Evolutionary conservation across 2,329 filamentous ascomycete genomes (phyloP).

Genomic region (Didymella pinodella): DNA sequence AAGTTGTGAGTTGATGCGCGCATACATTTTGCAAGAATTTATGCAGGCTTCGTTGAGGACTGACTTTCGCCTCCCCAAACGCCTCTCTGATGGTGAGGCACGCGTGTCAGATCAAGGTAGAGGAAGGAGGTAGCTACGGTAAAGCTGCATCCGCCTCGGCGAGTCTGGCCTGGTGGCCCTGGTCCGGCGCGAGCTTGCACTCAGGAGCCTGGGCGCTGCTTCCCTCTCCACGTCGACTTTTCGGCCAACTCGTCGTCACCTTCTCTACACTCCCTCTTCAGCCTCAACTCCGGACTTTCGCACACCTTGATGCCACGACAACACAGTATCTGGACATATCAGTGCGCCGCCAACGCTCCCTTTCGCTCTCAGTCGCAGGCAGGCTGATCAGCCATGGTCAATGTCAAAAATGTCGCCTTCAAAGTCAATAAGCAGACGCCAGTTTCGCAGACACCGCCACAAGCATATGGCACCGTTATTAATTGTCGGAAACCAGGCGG

Average conservation of each 20-base stretch:
- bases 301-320: constrained; percentile 14
- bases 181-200: constrained; percentile 30
- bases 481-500: constrained; percentile 45
- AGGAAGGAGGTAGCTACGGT: constrained; percentile 13
- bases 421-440: constrained; percentile 50
- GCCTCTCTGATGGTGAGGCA: constrained; percentile 9
- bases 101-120: constrained; percentile 12
- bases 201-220: constrained; percentile 36
- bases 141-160: constrained; percentile 30
- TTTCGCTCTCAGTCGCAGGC: constrained; percentile 39
- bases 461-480: constrained; percentile 46
- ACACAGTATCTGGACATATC: constrained; percentile 19
- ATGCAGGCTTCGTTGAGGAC: constrained; percentile 6
- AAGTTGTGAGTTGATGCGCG: constrained; percentile 11
- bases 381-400: constrained; percentile 50
- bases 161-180: constrained; percentile 23
- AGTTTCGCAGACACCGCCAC: constrained; percentile 35
- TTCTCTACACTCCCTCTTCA: constrained; percentile 27
- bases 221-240: constrained; percentile 40
- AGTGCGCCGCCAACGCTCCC: constrained; percentile 24
- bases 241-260: constrained; percentile 31
- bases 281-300: constrained; percentile 11
- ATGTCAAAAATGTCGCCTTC: constrained; percentile 50
- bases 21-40: constrained; percentile 10
- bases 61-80: constrained; percentile 17